Evolutionary conservation across 805 yeast genomes (phyloP).

Genomic region (Wickerhamomyces rabaulensis): DNA sequence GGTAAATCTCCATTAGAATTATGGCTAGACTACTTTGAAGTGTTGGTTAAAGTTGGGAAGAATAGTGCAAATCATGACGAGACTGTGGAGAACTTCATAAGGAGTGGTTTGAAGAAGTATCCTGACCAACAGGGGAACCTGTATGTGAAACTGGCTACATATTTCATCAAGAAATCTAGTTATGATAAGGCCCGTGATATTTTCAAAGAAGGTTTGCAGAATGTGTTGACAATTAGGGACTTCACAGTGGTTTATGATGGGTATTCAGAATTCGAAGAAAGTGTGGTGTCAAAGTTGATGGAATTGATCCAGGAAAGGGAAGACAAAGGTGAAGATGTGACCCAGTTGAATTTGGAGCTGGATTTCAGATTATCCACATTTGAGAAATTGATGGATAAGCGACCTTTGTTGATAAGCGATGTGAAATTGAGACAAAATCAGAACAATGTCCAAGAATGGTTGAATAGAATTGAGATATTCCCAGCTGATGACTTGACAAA

Average conservation of each 20-base stretch:
- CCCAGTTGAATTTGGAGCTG: constrained; percentile 26
- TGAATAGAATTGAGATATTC: constrained; percentile 48
- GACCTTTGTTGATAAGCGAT: constrained; percentile 60
- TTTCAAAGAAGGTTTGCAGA: constrained; percentile 43
- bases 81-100: constrained; percentile 31
- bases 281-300: constrained; percentile 26
- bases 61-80: constrained; percentile 9
- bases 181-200: constrained; percentile 34
- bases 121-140: constrained; percentile 58
- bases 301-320: constrained; percentile 5
- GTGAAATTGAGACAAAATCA: constrained; percentile 57
- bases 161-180: constrained; percentile 35
- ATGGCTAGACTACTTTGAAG: constrained; percentile 41
- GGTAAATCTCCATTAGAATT: constrained; percentile 43
- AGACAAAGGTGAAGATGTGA: constrained; percentile 12
- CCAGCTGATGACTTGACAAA: constrained; percentile 33
- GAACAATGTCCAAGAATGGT: constrained; percentile 65
- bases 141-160: constrained; percentile 42
- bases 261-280: constrained; percentile 56
- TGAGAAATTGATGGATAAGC: constrained; percentile 49
- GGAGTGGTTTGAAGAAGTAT: constrained; percentile 34
- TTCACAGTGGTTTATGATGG: constrained; percentile 62
- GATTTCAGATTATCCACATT: constrained; percentile 42
- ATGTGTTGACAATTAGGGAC: constrained; percentile 49
- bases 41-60: constrained; percentile 23